phyloP scores from a whole-genome alignment of 768 basidiomycete species.

The Macrolepiota albuminosa region DNA sequence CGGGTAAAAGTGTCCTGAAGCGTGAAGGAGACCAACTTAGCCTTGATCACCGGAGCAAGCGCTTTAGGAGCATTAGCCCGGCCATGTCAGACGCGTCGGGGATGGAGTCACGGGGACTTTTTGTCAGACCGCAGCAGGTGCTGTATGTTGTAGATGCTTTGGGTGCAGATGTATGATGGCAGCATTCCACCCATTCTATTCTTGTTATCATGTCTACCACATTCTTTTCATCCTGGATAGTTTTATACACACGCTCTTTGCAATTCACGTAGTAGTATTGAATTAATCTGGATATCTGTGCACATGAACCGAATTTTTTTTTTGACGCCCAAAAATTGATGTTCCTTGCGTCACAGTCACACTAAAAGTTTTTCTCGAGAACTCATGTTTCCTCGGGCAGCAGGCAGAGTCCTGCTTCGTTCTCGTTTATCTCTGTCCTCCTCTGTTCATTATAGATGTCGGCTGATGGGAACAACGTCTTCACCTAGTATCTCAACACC shows the following conservation, averaged over 20 bases:
- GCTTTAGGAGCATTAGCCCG: constrained; percentile 69
- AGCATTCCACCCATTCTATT: background rate
- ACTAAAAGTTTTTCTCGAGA: background rate
- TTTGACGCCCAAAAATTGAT: no score
- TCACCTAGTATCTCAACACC: background rate
- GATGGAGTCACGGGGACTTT: constrained; percentile 66
- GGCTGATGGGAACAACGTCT: background rate
- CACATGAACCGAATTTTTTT: no score
- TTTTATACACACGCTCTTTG: background rate
- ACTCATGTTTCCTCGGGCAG: background rate
- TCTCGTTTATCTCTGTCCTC: background rate
- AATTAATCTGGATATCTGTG: background rate
- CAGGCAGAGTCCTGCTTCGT: background rate
- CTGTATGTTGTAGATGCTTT: constrained; percentile 85
- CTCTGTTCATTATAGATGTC: no score
- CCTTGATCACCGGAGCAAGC: constrained; percentile 54
- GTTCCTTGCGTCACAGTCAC: background rate
- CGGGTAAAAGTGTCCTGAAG: constrained; percentile 30
- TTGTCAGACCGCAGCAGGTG: constrained; percentile 83
- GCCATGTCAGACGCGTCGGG: constrained; percentile 49
- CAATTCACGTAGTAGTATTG: background rate
- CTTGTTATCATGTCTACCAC: background rate
- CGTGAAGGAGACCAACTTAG: constrained; percentile 39
- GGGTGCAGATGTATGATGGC: constrained; percentile 50
- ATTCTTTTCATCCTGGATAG: constrained; percentile 1